phyloP scores from a whole-genome alignment of 257 asterid species.

The Nicotiana noctiflora region DNA sequence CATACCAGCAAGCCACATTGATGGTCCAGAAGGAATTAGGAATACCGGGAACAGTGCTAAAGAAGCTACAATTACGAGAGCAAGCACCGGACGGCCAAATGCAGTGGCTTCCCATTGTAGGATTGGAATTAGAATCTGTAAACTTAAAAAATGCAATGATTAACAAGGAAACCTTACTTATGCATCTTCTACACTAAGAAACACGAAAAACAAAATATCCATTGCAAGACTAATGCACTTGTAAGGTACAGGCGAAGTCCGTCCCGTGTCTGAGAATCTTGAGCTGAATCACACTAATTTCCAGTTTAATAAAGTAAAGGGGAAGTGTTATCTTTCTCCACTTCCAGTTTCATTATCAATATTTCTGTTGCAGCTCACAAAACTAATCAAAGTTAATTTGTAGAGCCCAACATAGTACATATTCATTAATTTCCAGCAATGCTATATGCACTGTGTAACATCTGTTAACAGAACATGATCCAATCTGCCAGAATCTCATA shows the following conservation, averaged over 20 bases:
- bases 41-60: constrained; percentile 27
- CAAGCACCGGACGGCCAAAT: constrained; percentile 26
- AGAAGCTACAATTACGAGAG: constrained; percentile 23
- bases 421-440: too few species aligned
- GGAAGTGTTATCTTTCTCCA: not conserved
- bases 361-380: not conserved
- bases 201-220: not conserved
- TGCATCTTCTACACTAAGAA: constrained; percentile 4
- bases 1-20: constrained; percentile 39
- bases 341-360: not conserved
- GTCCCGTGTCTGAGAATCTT: not conserved
- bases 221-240: not conserved
- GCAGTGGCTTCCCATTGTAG: constrained; percentile 29
- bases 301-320: not conserved
- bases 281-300: not conserved
- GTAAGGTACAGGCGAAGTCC: not conserved
- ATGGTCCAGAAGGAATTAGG: constrained; percentile 32
- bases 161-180: not conserved
- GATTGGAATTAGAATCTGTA: constrained; percentile 16
- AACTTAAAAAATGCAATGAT: constrained; percentile 1
- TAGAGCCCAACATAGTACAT: not conserved
- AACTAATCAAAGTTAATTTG: not conserved
- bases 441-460: too few species aligned
- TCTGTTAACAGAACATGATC: not conserved
- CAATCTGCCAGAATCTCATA: not conserved